Evolutionary conservation across 106 monocot species (phyloP), one percentile per base, ranked within the genome.

Genomic region (Acanthochlamys bracteata): DNA sequence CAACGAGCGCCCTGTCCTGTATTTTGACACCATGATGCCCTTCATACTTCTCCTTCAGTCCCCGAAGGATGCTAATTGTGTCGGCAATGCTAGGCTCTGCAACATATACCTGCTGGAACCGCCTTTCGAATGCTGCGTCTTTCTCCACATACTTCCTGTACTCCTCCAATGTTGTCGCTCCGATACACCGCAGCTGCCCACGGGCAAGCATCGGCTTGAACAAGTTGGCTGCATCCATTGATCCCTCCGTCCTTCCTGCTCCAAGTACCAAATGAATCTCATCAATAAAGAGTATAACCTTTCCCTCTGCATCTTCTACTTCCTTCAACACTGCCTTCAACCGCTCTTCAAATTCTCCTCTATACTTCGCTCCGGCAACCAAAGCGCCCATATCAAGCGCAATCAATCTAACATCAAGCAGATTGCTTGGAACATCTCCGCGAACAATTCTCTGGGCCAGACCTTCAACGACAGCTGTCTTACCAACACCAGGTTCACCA

Each of bases 401-500:
- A 12, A 89, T 54, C n/a, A 89, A 53, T 41, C 84, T 57, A 22
- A 84, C 84, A 46, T 89, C 81, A 21, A 39, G 55, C 11, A 89
- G 73, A 75, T 84, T 79, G 62, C 76, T 81, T 0, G 81, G 84
- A 6, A 89, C 79, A 19, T 84, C 84, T 11, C 89, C 89, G 1
- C 79, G 53, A 19, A 84, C 80, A 19, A 89, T 75, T 26, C 89
- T 61, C 68, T 89, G 89, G 0, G 89, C 84, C 12, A 89, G 64
- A 16, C 89, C 89, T 46, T 89, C 89, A 1, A 89, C 84, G 0
- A 89, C 81, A 0, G 89, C 84, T 0, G 89, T 89, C 67, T 84
- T 84, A 7, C 89, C 89, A 3, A 89, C 89, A 0, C 89, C 89
- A 3, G 89, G 89, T 68, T 89, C 89, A 11, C 89, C 89, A 15